Evolutionary conservation across 768 basidiomycete species (phyloP).

Genomic region (Imleria badia): DNA sequence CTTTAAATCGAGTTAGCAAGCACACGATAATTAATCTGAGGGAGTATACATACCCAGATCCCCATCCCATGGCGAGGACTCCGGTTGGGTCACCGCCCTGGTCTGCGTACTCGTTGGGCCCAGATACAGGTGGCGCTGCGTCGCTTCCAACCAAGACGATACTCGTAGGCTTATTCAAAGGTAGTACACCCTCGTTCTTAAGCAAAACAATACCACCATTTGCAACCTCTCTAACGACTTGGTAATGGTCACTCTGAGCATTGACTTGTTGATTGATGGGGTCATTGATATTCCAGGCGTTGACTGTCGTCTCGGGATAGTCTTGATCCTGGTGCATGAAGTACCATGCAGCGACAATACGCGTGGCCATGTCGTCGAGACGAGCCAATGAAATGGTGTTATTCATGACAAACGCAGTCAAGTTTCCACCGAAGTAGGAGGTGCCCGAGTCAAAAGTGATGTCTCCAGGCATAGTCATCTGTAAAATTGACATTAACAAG

Average conservation of each 20-base stretch:
- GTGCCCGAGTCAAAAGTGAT: conserved; percentile 37
- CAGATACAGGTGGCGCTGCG: conserved; percentile 59
- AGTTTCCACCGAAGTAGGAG: conserved; percentile 58
- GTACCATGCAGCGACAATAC: conserved; percentile 67
- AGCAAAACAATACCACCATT: conserved; percentile 65
- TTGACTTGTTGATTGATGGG: conserved; percentile 45
- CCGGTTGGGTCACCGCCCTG: conserved; percentile 60
- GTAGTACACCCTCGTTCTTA: conserved; percentile 61
- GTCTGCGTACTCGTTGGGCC: conserved; percentile 71
- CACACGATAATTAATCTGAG: not conserved
- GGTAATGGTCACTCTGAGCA: conserved; percentile 55
- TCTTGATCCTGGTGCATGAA: conserved; percentile 34
- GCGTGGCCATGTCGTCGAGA: conserved; percentile 70
- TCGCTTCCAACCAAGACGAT: conserved; percentile 64
- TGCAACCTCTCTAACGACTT: conserved; percentile 59
- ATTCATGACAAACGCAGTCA: conserved; percentile 59
- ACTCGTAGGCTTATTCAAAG: conserved; percentile 58
- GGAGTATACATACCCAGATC: conserved; percentile 54
- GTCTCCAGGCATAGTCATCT: conserved; percentile 79
- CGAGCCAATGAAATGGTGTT: conserved; percentile 57
- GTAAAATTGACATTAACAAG: not conserved
- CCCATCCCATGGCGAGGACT: conserved; percentile 91
- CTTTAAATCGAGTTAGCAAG: conserved; percentile 25
- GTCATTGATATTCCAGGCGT: conserved; percentile 29
- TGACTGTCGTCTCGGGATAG: conserved; percentile 26